Evolutionary conservation across 805 yeast species (phyloP).

Genomic region (Lipomyces kockii): DNA sequence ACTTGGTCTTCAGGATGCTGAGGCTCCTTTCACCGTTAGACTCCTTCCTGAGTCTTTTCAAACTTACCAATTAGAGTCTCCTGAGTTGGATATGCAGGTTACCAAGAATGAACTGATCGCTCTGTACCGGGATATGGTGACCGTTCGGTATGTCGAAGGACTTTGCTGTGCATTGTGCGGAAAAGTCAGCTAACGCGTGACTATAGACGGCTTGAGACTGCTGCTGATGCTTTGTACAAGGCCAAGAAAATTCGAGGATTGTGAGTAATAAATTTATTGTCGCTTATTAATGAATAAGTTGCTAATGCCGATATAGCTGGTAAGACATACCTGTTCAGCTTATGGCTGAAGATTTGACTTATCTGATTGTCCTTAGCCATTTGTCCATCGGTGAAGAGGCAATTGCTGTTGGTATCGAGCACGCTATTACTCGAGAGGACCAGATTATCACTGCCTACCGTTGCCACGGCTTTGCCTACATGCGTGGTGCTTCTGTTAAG

Average conservation of each 20-base stretch:
- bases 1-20: slow-evolving; percentile 22
- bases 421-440: slow-evolving; percentile 84
- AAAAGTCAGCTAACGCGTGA: background rate
- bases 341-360: background rate
- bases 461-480: slow-evolving; percentile 97
- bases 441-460: slow-evolving; percentile 95
- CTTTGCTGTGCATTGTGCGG: background rate
- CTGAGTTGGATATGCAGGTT: slow-evolving; percentile 70
- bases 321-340: background rate
- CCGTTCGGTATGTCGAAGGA: slow-evolving; percentile 51
- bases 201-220: slow-evolving; percentile 95
- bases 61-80: slow-evolving; percentile 75
- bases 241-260: slow-evolving; percentile 98
- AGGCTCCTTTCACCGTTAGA: slow-evolving; percentile 40
- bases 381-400: slow-evolving; percentile 99
- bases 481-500: slow-evolving; percentile 93
- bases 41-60: slow-evolving; percentile 84
- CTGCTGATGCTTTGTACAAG: slow-evolving; percentile 96
- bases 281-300: background rate
- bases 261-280: slow-evolving; percentile 46
- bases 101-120: slow-evolving; percentile 78
- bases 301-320: slow-evolving; percentile 19
- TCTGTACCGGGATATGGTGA: slow-evolving; percentile 96
- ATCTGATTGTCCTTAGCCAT: slow-evolving; percentile 56
- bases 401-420: slow-evolving; percentile 96